Percentiles rank a stretch among this genome's conserved stretches.
Conservation (phyloP, 2,329 filamentous ascomycete species). For the Aspergillus pseudoglaucus region DNA sequence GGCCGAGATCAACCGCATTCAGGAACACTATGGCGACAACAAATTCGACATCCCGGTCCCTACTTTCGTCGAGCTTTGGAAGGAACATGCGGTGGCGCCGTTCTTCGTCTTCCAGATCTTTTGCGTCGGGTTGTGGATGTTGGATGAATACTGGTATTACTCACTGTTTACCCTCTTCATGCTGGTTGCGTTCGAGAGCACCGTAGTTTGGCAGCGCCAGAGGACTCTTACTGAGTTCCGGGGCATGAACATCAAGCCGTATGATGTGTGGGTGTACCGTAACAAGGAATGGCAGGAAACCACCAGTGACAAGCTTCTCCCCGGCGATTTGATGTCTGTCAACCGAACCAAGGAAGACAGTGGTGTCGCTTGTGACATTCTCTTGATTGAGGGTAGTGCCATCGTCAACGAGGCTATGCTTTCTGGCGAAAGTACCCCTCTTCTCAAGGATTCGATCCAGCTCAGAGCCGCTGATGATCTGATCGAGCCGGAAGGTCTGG, state of each 20-base stretch:
- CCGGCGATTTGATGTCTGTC: slow-evolving; percentile 88
- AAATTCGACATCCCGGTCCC: slow-evolving; percentile 97
- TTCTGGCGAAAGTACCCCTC: slow-evolving; percentile 92
- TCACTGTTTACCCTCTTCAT: slow-evolving; percentile 98
- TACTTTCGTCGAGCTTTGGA: slow-evolving; percentile 90
- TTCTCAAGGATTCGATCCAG: slow-evolving; percentile 93
- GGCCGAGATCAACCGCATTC: slow-evolving; percentile 69
- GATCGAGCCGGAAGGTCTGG: slow-evolving; percentile 82
- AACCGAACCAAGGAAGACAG: slow-evolving; percentile 93
- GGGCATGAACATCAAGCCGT: slow-evolving; percentile 99
- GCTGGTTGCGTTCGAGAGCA: slow-evolving; percentile 96
- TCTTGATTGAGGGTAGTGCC: slow-evolving; percentile 86
- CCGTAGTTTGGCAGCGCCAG: slow-evolving; percentile 98
- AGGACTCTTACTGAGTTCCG: slow-evolving; percentile 93
- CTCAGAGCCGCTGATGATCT: slow-evolving; percentile 73
- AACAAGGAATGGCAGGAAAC: slow-evolving; percentile 82
- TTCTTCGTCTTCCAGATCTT: slow-evolving; percentile 99
- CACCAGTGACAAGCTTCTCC: slow-evolving; percentile 83
- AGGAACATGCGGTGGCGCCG: slow-evolving; percentile 95
- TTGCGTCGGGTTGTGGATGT: slow-evolving; percentile 95
- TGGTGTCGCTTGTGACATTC: slow-evolving; percentile 94
- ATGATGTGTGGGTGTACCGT: slow-evolving; percentile 86
- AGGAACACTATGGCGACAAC: slow-evolving; percentile 92
- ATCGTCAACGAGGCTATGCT: slow-evolving; percentile 99
- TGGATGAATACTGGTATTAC: slow-evolving; percentile 99